Evolutionary conservation across 805 yeast genomes (phyloP).

Genomic region (Candida schatavii): DNA sequence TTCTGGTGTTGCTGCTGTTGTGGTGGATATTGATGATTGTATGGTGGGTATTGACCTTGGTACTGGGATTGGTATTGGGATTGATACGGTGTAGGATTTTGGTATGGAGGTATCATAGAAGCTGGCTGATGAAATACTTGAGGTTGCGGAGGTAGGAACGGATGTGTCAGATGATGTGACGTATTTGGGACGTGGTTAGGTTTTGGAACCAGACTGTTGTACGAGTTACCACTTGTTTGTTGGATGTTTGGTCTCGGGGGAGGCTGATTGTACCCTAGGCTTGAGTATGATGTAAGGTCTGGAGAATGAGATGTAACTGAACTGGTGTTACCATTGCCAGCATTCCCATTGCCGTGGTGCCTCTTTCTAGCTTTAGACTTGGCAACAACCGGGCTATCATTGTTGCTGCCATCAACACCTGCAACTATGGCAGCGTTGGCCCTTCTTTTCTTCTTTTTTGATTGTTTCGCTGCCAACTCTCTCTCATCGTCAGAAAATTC

Average conservation of each 20-base stretch:
- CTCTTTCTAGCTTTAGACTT: slow-evolving; percentile 12
- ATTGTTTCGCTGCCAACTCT: slow-evolving; percentile 67
- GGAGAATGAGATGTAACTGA: not conserved
- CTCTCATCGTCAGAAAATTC: slow-evolving; percentile 94
- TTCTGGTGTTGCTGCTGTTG: slow-evolving; percentile 3
- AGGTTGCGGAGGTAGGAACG: slow-evolving; percentile 18
- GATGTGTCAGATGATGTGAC: slow-evolving; percentile 10
- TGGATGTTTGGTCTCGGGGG: slow-evolving; percentile 8
- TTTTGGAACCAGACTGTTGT: not conserved
- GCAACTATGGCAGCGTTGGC: slow-evolving; percentile 33
- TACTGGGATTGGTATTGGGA: slow-evolving; percentile 1
- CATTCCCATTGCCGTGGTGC: slow-evolving; percentile 5
- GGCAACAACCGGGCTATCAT: slow-evolving; percentile 6
- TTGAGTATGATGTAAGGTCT: slow-evolving; percentile 15
- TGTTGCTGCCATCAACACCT: slow-evolving; percentile 1
- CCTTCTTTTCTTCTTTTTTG: slow-evolving; percentile 57
- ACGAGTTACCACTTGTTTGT: not conserved
- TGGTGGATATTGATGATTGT: slow-evolving; percentile 9
- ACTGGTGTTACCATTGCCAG: slow-evolving; percentile 1
- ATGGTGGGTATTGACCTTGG: slow-evolving; percentile 6
- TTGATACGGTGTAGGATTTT: slow-evolving; percentile 1
- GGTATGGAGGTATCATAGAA: too few relatives aligned
- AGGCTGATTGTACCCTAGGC: slow-evolving; percentile 20
- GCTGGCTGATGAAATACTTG: slow-evolving; percentile 4
- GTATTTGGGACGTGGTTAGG: slow-evolving; percentile 7